Conservation (phyloP, 2,329 filamentous ascomycete species). For the Knufia fluminis region DNA sequence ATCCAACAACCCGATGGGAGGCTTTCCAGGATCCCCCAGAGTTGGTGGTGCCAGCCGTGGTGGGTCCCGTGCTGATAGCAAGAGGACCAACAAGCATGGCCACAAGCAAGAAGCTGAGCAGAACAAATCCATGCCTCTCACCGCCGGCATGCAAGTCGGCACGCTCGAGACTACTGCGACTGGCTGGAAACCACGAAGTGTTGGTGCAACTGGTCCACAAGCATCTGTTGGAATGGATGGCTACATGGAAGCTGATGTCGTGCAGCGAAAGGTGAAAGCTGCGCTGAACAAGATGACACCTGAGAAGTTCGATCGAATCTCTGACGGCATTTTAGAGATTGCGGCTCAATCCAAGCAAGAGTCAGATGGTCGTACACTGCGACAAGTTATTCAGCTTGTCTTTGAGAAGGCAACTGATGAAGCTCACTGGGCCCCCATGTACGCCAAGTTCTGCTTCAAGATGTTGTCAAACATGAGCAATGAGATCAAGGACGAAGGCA, state of each 20-base stretch:
- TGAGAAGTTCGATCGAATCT: constrained; percentile 95
- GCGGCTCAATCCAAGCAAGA: constrained; percentile 94
- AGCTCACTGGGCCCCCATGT: constrained; percentile 97
- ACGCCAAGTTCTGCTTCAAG: constrained; percentile 94
- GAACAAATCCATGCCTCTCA: constrained; percentile 86
- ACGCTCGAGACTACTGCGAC: constrained; percentile 61
- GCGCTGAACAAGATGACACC: constrained; percentile 99
- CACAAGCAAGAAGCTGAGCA: constrained; percentile 57
- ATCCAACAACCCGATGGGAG: constrained; percentile 42
- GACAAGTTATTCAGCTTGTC: constrained; percentile 96
- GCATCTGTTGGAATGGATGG: constrained; percentile 43
- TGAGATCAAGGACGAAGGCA: constrained; percentile 90
- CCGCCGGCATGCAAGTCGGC: constrained; percentile 70
- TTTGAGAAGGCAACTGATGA: constrained; percentile 99
- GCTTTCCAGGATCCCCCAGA: constrained; percentile 62
- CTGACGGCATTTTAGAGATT: constrained; percentile 85
- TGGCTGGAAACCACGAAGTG: constrained; percentile 82
- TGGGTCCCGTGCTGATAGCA: constrained; percentile 36
- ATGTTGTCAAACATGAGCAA: constrained; percentile 94
- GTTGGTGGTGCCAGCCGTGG: constrained; percentile 56
- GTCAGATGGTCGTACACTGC: constrained; percentile 81
- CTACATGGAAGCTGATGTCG: constrained; percentile 78
- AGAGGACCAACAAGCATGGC: constrained; percentile 41
- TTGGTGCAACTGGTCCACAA: constrained; percentile 42
- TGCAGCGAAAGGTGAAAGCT: constrained; percentile 98